Conservation (phyloP, 2,329 filamentous ascomycete genomes). For the Arachnomyces sp. region DNA sequence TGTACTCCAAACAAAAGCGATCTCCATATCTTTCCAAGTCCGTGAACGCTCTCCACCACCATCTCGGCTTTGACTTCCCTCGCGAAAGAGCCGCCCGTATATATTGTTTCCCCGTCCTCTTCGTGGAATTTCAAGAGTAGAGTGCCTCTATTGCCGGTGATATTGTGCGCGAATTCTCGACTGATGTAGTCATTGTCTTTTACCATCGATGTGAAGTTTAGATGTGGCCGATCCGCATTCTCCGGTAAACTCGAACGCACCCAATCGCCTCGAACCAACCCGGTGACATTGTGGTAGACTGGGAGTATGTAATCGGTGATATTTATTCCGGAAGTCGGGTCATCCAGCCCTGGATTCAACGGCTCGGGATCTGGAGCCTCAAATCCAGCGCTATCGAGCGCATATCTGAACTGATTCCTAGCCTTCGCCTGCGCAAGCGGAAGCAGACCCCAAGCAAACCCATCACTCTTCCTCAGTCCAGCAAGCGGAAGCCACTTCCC, state of each 20-base stretch:
- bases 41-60: slow-evolving; percentile 62
- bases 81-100: slow-evolving; percentile 44
- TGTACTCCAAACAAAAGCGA: slow-evolving; percentile 77
- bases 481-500: slow-evolving; percentile 60
- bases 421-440: slow-evolving; percentile 57
- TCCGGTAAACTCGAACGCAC: slow-evolving; percentile 45
- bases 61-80: slow-evolving; percentile 63
- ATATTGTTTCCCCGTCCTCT: slow-evolving; percentile 30
- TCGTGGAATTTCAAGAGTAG: slow-evolving; percentile 62
- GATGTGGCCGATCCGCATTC: slow-evolving; percentile 37
- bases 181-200: slow-evolving; percentile 59
- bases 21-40: slow-evolving; percentile 66
- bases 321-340: slow-evolving; percentile 22
- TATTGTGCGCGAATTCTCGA: slow-evolving; percentile 64
- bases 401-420: slow-evolving; percentile 43
- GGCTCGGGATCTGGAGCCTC: slow-evolving; percentile 19
- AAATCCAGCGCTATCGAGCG: slow-evolving; percentile 25
- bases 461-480: slow-evolving; percentile 65
- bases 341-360: slow-evolving; percentile 12
- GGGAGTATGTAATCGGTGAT: slow-evolving; percentile 38
- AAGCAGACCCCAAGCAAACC: slow-evolving; percentile 70
- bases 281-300: slow-evolving; percentile 72
- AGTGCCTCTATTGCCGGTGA: slow-evolving; percentile 64
- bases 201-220: slow-evolving; percentile 58
- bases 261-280: slow-evolving; percentile 70